Evolutionary conservation across 306 rosid species (phyloP).

Genomic region (Benincasa hispida): DNA sequence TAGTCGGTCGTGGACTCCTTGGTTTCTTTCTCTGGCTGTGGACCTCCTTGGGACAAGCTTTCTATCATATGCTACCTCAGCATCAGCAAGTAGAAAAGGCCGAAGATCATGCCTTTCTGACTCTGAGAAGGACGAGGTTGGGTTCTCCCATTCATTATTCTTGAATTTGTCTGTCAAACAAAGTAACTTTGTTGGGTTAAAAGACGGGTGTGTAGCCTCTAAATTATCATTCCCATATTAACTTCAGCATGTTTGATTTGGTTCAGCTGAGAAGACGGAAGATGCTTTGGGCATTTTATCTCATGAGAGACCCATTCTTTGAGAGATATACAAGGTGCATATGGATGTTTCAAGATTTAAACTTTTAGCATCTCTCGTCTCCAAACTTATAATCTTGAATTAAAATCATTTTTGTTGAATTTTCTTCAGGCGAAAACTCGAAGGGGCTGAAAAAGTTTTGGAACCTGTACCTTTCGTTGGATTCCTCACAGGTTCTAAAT

Average conservation of each 20-base stretch:
- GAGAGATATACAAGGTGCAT: constrained; percentile 60
- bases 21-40: constrained; percentile 67
- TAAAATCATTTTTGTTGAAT: neutral
- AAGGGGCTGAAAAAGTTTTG: constrained; percentile 45
- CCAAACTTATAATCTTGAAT: neutral
- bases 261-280: constrained; percentile 65
- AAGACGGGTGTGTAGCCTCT: neutral
- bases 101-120: constrained; percentile 37
- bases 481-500: constrained; percentile 54
- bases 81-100: constrained; percentile 22
- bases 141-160: constrained; percentile 9
- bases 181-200: neutral
- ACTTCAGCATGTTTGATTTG: constrained; percentile 1
- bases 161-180: neutral
- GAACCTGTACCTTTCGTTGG: constrained; percentile 73
- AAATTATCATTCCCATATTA: neutral
- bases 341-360: neutral
- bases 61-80: constrained; percentile 42
- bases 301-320: constrained; percentile 97
- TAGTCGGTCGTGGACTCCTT: constrained; percentile 76
- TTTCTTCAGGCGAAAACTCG: constrained; percentile 56
- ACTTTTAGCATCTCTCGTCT: neutral
- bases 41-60: constrained; percentile 49
- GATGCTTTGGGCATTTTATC: constrained; percentile 69
- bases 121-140: constrained; percentile 75